Evolutionary conservation across 345 rosid genomes (phyloP).

Genomic region (Kernera saxatilis): DNA sequence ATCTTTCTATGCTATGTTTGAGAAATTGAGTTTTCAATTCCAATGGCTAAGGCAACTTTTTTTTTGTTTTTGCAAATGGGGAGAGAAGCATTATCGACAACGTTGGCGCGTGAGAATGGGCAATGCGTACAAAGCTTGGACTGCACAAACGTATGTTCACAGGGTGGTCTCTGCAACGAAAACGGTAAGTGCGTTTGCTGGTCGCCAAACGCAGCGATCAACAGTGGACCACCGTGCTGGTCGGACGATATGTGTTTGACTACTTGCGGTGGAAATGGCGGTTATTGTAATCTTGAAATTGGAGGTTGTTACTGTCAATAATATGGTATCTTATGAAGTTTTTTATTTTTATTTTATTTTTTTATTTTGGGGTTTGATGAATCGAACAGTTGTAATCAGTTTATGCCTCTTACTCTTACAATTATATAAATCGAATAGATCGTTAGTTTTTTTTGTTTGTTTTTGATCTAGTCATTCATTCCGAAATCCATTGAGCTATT

Average conservation of each 20-base stretch:
- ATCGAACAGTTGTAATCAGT: not conserved
- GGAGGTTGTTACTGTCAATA: constrained; percentile 8
- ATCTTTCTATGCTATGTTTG: too few relatives aligned
- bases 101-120: not conserved
- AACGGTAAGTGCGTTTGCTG: not conserved
- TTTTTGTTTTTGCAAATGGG: not conserved
- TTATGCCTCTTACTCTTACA: too few relatives aligned
- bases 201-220: not conserved
- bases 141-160: not conserved
- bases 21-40: too few relatives aligned
- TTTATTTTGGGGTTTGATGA: not conserved
- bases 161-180: not conserved
- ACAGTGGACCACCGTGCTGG: constrained; percentile 12
- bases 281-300: not conserved
- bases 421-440: too few relatives aligned
- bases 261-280: not conserved
- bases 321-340: not conserved
- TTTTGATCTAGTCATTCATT: too few relatives aligned
- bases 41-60: too few relatives aligned
- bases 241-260: not conserved
- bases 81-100: not conserved
- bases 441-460: too few relatives aligned
- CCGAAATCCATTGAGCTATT: too few relatives aligned
- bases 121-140: not conserved
- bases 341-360: too few relatives aligned